These are phyloP conservation scores for Cercospora canescens DNA, from an alignment of 2,329 filamentous ascomycete genomes.

Conservation along the genomic window DNA sequence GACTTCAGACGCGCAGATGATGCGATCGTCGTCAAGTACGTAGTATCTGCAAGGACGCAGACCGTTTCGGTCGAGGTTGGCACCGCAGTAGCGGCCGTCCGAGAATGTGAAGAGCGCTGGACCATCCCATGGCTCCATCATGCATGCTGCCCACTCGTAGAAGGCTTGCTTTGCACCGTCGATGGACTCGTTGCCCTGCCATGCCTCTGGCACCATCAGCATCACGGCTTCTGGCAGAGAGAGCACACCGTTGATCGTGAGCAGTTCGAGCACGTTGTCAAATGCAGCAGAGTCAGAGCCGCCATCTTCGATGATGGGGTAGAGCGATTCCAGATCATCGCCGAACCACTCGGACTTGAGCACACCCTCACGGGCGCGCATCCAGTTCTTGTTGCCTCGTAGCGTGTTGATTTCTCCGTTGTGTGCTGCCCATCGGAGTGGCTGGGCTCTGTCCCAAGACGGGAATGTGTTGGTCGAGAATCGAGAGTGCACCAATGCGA, in stretches of 20 bases:
- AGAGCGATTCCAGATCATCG: conserved; percentile 85
- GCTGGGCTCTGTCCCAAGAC: conserved; percentile 96
- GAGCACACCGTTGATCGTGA: conserved; percentile 93
- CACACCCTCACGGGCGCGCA: conserved; percentile 93
- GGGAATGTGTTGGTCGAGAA: conserved; percentile 99
- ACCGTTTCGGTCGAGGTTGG: conserved; percentile 94
- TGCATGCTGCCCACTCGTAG: conserved; percentile 97
- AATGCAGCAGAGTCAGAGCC: conserved; percentile 97
- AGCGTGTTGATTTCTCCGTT: conserved; percentile 99
- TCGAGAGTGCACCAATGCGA: conserved; percentile 92
- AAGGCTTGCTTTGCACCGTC: conserved; percentile 94
- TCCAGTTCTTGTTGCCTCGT: conserved; percentile 99
- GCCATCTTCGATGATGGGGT: conserved; percentile 94
- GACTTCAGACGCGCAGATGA: conserved; percentile 95
- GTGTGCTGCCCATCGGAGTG: conserved; percentile 93
- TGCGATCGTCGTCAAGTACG: conserved; percentile 92
- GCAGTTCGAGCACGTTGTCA: conserved; percentile 90
- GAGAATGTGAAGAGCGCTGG: conserved; percentile 96
- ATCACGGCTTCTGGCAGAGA: conserved; percentile 95
- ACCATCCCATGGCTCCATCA: conserved; percentile 99
- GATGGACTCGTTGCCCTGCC: conserved; percentile 91
- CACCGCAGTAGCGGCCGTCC: conserved; percentile 93
- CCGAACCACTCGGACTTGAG: conserved; percentile 92
- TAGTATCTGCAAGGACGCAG: conserved; percentile 96
- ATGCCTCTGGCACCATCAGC: conserved; percentile 98